These are phyloP conservation scores for Sclerotinia trifoliorum DNA, from an alignment of 2,329 filamentous ascomycete genomes.

Conservation along the genomic window DNA sequence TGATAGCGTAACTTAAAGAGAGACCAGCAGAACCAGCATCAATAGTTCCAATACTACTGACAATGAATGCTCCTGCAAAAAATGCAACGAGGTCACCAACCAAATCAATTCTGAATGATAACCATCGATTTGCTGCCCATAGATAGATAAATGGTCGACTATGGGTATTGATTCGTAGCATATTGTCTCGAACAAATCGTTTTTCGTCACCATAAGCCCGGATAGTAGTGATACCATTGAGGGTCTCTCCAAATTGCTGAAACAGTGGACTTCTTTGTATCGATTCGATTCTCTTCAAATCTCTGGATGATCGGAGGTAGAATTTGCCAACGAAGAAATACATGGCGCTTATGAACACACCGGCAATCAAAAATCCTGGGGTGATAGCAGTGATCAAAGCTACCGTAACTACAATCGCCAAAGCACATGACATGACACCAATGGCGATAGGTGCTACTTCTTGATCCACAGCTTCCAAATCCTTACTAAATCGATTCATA, in stretches of 20 bases:
- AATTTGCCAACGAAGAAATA: constrained; percentile 83
- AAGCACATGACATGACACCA: constrained; percentile 62
- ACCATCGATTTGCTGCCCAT: constrained; percentile 96
- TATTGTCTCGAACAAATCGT: constrained; percentile 89
- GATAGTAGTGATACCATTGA: constrained; percentile 94
- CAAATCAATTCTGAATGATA: constrained; percentile 86
- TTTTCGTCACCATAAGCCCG: constrained; percentile 93
- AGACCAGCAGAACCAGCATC: constrained; percentile 91
- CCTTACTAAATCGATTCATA: constrained; percentile 98
- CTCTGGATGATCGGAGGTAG: constrained; percentile 89
- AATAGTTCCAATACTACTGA: constrained; percentile 76
- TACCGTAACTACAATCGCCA: constrained; percentile 78
- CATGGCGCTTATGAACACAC: constrained; percentile 75
- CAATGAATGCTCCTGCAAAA: constrained; percentile 88
- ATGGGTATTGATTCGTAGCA: constrained; percentile 83
- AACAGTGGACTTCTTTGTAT: constrained; percentile 92
- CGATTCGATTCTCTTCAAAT: constrained; percentile 92
- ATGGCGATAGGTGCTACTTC: constrained; percentile 93
- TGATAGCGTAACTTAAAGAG: constrained; percentile 92
- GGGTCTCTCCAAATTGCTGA: constrained; percentile 95
- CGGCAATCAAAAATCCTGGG: constrained; percentile 85
- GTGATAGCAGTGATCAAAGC: constrained; percentile 85
- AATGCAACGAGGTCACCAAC: constrained; percentile 90
- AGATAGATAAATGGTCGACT: constrained; percentile 92
- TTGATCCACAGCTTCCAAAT: constrained; percentile 91